These are phyloP conservation scores for Leccinellum luteum DNA, from an alignment of 768 basidiomycete species.

Conservation along the genomic window DNA sequence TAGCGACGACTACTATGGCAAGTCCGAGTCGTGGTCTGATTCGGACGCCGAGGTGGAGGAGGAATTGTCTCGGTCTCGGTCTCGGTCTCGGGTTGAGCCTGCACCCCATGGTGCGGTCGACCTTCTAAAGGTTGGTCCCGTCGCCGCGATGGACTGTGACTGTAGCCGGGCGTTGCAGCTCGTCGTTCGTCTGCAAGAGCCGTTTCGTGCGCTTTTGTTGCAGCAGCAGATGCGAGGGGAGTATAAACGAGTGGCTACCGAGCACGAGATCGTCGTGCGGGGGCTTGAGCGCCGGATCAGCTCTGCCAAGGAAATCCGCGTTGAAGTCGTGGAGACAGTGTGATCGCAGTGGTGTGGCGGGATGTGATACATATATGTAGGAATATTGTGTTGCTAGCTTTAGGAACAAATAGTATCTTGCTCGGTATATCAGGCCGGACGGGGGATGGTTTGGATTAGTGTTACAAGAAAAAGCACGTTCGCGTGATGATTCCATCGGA, in stretches of 20 bases:
- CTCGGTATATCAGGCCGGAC: no score
- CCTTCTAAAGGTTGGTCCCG: no score
- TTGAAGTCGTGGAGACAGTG: neutral
- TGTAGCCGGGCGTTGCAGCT: conserved; percentile 3
- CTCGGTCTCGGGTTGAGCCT: neutral
- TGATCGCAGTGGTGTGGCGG: neutral
- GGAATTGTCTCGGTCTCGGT: neutral
- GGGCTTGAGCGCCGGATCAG: neutral
- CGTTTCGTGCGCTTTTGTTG: conserved; percentile 7
- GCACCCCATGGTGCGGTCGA: neutral
- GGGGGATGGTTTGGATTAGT: no score
- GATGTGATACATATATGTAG: neutral
- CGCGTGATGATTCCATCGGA: no score
- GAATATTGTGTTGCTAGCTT: neutral
- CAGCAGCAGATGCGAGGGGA: neutral
- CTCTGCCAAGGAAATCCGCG: neutral
- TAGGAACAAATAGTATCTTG: neutral
- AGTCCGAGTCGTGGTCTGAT: neutral
- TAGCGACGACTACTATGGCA: neutral
- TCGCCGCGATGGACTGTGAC: neutral
- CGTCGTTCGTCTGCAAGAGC: conserved; percentile 6
- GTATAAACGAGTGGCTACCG: neutral
- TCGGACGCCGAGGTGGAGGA: neutral
- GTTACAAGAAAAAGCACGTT: no score
- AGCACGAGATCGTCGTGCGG: neutral